Evolutionary conservation across 2,329 filamentous ascomycete species (phyloP).

Genomic region (Fusarium sp.): DNA sequence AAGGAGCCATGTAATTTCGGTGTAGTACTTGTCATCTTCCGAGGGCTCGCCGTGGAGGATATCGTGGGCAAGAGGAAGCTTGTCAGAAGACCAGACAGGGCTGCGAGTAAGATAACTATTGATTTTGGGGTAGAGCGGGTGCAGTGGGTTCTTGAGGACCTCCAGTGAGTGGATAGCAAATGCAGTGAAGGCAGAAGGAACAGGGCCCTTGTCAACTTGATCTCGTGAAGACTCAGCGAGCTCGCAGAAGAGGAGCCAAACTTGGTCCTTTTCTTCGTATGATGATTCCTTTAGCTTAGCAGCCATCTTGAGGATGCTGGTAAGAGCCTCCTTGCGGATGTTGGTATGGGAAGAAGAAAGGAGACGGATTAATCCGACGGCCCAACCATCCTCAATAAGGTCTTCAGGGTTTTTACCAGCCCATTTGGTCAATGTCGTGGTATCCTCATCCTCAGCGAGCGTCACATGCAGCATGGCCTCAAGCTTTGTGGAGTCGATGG

Average conservation of each 20-base stretch:
- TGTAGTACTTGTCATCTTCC: slow-evolving; percentile 78
- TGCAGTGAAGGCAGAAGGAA: slow-evolving; percentile 80
- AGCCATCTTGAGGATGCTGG: slow-evolving; percentile 75
- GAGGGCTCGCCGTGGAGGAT: slow-evolving; percentile 75
- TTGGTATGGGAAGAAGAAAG: slow-evolving; percentile 80
- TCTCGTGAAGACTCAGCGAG: slow-evolving; percentile 78
- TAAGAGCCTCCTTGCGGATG: slow-evolving; percentile 82
- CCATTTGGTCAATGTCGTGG: slow-evolving; percentile 72
- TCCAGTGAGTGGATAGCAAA: slow-evolving; percentile 79
- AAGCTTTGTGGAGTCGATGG: slow-evolving; percentile 60
- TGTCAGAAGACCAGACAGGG: slow-evolving; percentile 80
- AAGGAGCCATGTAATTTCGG: slow-evolving; percentile 81
- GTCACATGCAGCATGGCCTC: slow-evolving; percentile 65
- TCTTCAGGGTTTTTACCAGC: slow-evolving; percentile 81
- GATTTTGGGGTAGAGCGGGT: slow-evolving; percentile 86
- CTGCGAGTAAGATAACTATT: slow-evolving; percentile 85
- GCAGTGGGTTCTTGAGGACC: slow-evolving; percentile 80
- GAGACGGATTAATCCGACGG: slow-evolving; percentile 77
- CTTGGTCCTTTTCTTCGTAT: slow-evolving; percentile 80
- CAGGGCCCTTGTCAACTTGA: slow-evolving; percentile 66
- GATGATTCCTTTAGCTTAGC: slow-evolving; percentile 74
- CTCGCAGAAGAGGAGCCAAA: slow-evolving; percentile 85
- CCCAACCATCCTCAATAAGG: slow-evolving; percentile 81
- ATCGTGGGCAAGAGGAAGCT: slow-evolving; percentile 77
- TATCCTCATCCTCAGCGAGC: slow-evolving; percentile 63